Conservation (phyloP, 345 rosid genomes). For the Eucalyptus guilfoylei region DNA sequence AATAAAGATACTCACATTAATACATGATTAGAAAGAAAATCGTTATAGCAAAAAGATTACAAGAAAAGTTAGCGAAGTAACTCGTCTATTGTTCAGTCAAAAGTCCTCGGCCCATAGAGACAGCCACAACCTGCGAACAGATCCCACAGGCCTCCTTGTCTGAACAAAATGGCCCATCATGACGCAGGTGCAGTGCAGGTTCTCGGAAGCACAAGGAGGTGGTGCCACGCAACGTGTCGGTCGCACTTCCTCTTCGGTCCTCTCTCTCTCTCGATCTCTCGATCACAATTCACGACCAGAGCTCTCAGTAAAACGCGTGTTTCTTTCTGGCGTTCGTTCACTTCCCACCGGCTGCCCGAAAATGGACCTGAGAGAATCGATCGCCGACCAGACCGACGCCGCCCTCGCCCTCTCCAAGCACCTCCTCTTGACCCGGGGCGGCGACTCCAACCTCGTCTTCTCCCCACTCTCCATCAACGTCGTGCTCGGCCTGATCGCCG, state of each 20-base stretch:
- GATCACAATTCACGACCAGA: background rate
- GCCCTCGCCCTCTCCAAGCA: background rate
- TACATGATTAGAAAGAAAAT: background rate
- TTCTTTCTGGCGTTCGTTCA: background rate
- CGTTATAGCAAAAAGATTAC: background rate
- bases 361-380: background rate
- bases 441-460: background rate
- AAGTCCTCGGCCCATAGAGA: background rate
- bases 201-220: background rate
- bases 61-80: background rate
- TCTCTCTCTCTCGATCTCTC: too few relatives aligned
- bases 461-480: conserved; percentile 10
- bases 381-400: background rate
- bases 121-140: background rate
- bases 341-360: background rate
- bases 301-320: background rate
- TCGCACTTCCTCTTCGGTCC: background rate
- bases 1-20: background rate
- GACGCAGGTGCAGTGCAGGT: background rate
- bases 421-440: background rate
- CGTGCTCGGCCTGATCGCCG: background rate
- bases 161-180: background rate
- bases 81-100: too few relatives aligned
- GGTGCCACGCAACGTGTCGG: background rate
- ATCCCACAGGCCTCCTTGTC: background rate